Percentiles rank a stretch among this genome's conserved stretches.
phyloP scores from a whole-genome alignment of 139 green algal species.

The Spirogloea muscicola region DNA sequence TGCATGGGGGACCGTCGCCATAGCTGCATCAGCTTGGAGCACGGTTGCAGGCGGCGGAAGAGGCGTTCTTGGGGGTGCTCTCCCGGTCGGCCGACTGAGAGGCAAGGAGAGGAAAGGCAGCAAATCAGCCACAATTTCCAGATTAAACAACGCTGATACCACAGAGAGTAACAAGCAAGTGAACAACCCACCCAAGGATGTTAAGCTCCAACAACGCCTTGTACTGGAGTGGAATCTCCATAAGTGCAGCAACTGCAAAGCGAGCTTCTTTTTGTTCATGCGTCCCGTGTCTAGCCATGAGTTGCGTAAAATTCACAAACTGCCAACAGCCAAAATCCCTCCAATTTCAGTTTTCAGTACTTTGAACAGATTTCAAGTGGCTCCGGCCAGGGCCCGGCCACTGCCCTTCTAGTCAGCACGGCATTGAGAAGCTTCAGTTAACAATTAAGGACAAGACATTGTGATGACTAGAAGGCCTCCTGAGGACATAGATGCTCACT shows the following conservation, averaged over 20 bases:
- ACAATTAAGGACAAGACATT: too few species aligned
- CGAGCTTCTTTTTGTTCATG: constrained; percentile 39
- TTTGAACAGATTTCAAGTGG: too few species aligned
- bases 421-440: too few species aligned
- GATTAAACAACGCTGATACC: neutral
- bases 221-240: constrained; percentile 76
- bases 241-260: constrained; percentile 66
- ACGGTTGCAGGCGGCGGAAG: too few species aligned
- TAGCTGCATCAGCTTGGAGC: too few species aligned
- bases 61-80: neutral
- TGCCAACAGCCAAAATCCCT: constrained; percentile 49
- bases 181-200: constrained; percentile 11
- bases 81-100: neutral
- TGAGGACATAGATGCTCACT: too few species aligned
- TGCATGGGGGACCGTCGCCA: too few species aligned
- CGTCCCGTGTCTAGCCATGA: constrained; percentile 9
- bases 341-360: neutral
- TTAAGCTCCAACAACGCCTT: constrained; percentile 28
- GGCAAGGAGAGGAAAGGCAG: neutral
- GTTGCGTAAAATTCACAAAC: constrained; percentile 74
- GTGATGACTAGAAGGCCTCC: too few species aligned
- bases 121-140: constrained; percentile 1
- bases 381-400: too few species aligned
- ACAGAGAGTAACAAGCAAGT: too few species aligned
- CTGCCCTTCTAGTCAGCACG: too few species aligned